phyloP scores from a whole-genome alignment of 2,329 filamentous ascomycete genomes.

The Scytalidium lignicola region DNA sequence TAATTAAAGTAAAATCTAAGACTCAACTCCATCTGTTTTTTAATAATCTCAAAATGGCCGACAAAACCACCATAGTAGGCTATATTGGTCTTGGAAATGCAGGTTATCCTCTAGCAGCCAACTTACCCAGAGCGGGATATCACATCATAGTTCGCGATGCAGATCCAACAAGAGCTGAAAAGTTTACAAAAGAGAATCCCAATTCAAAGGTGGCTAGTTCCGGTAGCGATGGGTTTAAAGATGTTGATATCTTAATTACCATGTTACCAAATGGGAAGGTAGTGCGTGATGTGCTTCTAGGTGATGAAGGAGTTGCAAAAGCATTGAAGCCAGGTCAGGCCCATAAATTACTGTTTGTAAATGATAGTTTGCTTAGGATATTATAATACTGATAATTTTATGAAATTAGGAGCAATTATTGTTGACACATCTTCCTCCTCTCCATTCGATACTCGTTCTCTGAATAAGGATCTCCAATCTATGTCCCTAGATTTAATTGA shows the following conservation, averaged over 20 bases:
- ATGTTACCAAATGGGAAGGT: neutral
- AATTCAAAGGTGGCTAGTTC: neutral
- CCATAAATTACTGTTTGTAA: too few relatives aligned
- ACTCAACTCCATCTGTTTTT: neutral
- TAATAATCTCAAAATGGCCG: neutral
- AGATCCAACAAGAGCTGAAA: neutral
- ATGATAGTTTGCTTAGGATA: neutral
- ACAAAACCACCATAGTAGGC: neutral
- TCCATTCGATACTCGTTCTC: neutral
- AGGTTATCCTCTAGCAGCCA: neutral
- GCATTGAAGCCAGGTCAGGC: neutral
- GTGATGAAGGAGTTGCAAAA: neutral
- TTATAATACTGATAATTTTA: neutral
- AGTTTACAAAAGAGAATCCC: neutral
- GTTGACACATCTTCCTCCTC: neutral
- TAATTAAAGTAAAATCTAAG: too few relatives aligned
- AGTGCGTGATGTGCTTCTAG: neutral
- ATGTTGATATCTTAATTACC: neutral
- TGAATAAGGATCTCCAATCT: neutral
- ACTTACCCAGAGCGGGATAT: neutral
- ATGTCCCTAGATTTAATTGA: neutral
- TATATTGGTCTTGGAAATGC: neutral
- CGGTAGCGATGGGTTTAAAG: neutral
- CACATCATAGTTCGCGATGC: neutral
- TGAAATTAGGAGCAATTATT: neutral